These are phyloP conservation scores for Alternaria sp. DNA, from an alignment of 2,329 filamentous ascomycete genomes.

Conservation along the genomic window DNA sequence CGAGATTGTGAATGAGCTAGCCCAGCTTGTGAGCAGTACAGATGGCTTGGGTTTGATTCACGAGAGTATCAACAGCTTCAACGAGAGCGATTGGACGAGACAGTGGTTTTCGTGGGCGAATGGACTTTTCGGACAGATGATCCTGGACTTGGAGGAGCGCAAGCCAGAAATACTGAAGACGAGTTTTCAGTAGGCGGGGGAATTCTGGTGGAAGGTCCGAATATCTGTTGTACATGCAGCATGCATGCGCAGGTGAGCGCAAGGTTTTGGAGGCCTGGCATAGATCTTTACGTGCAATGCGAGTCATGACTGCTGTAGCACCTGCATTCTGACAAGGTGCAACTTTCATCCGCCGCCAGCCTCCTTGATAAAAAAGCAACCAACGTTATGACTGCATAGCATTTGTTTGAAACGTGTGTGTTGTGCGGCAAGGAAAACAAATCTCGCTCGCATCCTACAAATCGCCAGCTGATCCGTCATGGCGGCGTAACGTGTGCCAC, in stretches of 20 bases:
- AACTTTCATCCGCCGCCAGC: slow-evolving; percentile 5
- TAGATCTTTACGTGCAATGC: slow-evolving; percentile 5
- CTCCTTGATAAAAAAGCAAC: slow-evolving; percentile 5
- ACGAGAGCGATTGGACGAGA: slow-evolving; percentile 57
- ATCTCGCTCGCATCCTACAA: neutral
- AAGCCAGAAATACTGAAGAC: slow-evolving; percentile 55
- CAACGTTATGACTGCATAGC: neutral
- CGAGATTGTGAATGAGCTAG: slow-evolving; percentile 57
- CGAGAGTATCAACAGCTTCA: slow-evolving; percentile 61
- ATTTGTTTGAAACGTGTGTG: neutral
- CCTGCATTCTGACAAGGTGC: slow-evolving; percentile 2
- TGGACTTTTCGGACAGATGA: slow-evolving; percentile 61
- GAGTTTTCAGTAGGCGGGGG: slow-evolving; percentile 53
- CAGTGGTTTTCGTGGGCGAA: slow-evolving; percentile 64
- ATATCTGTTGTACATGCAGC: slow-evolving; percentile 4
- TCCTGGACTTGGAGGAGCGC: slow-evolving; percentile 56
- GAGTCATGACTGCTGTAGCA: slow-evolving; percentile 9
- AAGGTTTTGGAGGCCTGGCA: slow-evolving; percentile 11
- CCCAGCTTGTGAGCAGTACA: slow-evolving; percentile 58
- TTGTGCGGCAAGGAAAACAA: slow-evolving; percentile 14
- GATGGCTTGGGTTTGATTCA: slow-evolving; percentile 61
- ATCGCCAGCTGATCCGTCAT: slow-evolving; percentile 22
- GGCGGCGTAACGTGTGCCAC: slow-evolving; percentile 18
- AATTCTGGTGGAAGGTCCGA: neutral
- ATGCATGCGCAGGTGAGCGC: slow-evolving; percentile 7